Evolutionary conservation across 1,139 yeast genomes (phyloP).

Genomic region (Suhomyces maxii): DNA sequence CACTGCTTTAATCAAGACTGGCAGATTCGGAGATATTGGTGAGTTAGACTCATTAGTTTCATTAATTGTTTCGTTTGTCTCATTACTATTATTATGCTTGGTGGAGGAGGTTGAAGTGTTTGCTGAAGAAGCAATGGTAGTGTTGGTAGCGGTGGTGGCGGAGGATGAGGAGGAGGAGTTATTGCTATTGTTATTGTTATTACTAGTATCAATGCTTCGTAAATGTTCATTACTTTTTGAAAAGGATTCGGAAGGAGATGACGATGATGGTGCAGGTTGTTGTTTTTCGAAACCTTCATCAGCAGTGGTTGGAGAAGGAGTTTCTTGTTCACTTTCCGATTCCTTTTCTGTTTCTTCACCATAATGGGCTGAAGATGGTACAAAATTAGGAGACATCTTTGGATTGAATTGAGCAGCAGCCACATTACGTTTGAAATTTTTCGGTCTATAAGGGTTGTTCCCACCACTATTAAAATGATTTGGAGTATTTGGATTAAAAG

Average conservation of each 20-base stretch:
- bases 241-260: background rate
- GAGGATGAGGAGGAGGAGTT: too few species aligned
- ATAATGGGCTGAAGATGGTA: slow-evolving; percentile 1
- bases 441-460: slow-evolving; percentile 4
- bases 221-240: slow-evolving; percentile 13
- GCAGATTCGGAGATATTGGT: background rate
- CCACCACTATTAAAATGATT: slow-evolving; percentile 7
- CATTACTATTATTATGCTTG: slow-evolving; percentile 12
- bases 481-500: slow-evolving; percentile 10
- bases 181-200: slow-evolving; percentile 1
- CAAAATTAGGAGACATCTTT: slow-evolving; percentile 7
- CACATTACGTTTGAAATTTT: slow-evolving; percentile 9
- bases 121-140: too few species aligned
- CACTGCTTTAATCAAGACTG: background rate
- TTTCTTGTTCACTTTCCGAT: slow-evolving; percentile 2
- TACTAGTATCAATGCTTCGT: slow-evolving; percentile 8
- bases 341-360: slow-evolving; percentile 2
- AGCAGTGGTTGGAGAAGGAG: background rate
- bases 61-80: slow-evolving; percentile 12
- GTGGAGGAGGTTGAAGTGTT: background rate
- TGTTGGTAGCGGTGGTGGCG: too few species aligned
- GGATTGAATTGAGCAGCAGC: slow-evolving; percentile 4
- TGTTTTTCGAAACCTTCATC: background rate
- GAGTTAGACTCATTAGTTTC: slow-evolving; percentile 6
- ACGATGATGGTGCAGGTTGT: background rate